Base-by-base conservation (phyloP, 352 stramenopile species). In the Globisporangium ultimum region DNA sequence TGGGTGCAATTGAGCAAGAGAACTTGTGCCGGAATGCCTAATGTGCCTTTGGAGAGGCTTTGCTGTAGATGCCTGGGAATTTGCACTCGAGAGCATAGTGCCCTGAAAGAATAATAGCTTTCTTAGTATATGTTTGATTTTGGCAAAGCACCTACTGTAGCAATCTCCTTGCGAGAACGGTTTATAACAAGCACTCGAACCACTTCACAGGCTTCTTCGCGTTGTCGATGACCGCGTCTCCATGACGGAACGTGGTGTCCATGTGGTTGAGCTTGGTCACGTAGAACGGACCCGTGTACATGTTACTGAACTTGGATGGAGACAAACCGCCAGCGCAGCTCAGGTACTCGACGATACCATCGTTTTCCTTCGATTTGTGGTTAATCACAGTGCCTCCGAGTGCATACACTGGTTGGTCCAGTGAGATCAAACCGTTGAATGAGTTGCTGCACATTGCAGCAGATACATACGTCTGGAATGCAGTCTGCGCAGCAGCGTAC, bases 101-200 rank as follows among this genome's bases (percentile, higher is more conserved):
- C 2, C 24, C 24, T 32, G 24, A 32, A 32, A 32, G 24, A 2
- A 32, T 32, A 32, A 5, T 32, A 5, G n/a, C n/a, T n/a, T n/a
- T n/a, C n/a, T n/a, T n/a, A n/a, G n/a, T n/a, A n/a, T n/a, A n/a
- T n/a, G n/a, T n/a, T n/a, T n/a, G n/a, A n/a, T n/a, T n/a, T n/a
- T n/a, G n/a, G n/a, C n/a, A n/a, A n/a, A n/a, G n/a, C n/a, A n/a
- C n/a, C n/a, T n/a, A n/a, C n/a, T n/a, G n/a, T n/a, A n/a, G n/a
- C n/a, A n/a, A n/a, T n/a, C n/a, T n/a, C n/a, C n/a, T n/a, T n/a
- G n/a, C n/a, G n/a, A n/a, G n/a, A n/a, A n/a, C n/a, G n/a, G n/a
- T n/a, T 32, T 78, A 87, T 21, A 89, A 56, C 47, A 84, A 17
- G 45, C 80, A 91, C 64, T 87, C 75, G 43, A 91, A 85, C 80